Evolutionary conservation across 202 grass and related monocot genomes (phyloP).

Genomic region (Eragrostis tef): DNA sequence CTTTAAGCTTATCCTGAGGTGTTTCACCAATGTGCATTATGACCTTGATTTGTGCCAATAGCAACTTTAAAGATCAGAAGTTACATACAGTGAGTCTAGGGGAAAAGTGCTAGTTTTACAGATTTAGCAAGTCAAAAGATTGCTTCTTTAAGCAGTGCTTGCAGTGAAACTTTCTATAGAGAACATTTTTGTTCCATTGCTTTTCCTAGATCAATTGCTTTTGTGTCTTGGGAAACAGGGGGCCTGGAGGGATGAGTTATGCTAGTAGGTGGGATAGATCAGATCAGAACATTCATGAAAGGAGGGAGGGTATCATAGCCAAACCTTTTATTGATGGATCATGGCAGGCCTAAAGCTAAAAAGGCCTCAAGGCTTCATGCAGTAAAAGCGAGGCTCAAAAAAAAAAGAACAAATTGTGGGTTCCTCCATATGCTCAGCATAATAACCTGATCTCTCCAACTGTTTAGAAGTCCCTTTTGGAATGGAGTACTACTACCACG

Average conservation of each 20-base stretch:
- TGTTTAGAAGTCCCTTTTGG: constrained; percentile 6
- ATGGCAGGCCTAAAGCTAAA: constrained; percentile 58
- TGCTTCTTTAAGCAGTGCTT: background rate
- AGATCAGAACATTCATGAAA: constrained; percentile 54
- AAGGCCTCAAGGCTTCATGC: constrained; percentile 33
- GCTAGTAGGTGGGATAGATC: constrained; percentile 44
- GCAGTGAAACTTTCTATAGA: constrained; percentile 1
- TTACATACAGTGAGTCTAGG: background rate
- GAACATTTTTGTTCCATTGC: background rate
- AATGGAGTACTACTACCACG: constrained; percentile 11
- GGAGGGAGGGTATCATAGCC: constrained; percentile 30
- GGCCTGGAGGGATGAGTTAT: constrained; percentile 40
- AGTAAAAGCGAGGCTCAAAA: constrained; percentile 26
- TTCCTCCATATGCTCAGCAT: constrained; percentile 37
- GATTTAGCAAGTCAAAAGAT: constrained; percentile 6
- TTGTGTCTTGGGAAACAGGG: constrained; percentile 20
- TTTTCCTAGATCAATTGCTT: constrained; percentile 33
- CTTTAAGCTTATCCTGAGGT: background rate
- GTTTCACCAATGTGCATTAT: background rate
- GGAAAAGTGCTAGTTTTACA: constrained; percentile 4
- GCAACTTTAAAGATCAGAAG: background rate
- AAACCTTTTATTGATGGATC: constrained; percentile 57
- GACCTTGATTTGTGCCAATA: background rate
- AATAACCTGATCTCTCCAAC: background rate
- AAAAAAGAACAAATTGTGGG: background rate